Conservation (phyloP, 148 eudicot species). For the Camellia japonica region DNA sequence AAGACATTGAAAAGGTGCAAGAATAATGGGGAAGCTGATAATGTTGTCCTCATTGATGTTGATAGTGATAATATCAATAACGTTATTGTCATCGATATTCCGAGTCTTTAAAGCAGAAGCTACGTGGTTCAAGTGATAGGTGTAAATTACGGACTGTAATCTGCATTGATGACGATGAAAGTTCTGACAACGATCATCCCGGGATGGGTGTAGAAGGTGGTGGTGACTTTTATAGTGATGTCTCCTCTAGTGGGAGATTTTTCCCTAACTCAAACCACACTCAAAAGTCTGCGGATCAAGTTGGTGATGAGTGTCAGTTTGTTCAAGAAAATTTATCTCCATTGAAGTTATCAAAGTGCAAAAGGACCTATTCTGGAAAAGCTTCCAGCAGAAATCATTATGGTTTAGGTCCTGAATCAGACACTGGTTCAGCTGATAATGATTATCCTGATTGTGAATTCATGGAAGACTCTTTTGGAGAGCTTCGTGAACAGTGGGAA, state of each 20-base stretch:
- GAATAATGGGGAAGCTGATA: conserved; percentile 39
- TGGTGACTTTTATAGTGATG: conserved; percentile 22
- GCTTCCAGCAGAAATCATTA: conserved; percentile 36
- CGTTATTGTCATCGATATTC: conserved; percentile 61
- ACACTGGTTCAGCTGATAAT: conserved; percentile 46
- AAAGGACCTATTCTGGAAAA: conserved; percentile 74
- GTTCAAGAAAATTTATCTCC: conserved; percentile 51
- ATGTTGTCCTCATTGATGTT: conserved; percentile 71
- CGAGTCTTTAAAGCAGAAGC: conserved; percentile 46
- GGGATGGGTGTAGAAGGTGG: conserved; percentile 21
- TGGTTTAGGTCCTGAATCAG: conserved; percentile 48
- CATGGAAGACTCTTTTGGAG: conserved; percentile 62
- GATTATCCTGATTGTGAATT: conserved; percentile 65
- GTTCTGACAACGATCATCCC: conserved; percentile 11
- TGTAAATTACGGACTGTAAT: conserved; percentile 37
- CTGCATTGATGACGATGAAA: conserved; percentile 68
- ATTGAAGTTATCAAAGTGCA: conserved; percentile 67
- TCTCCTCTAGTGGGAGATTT: conserved; percentile 34
- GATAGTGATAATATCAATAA: conserved; percentile 54
- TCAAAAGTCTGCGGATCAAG: conserved; percentile 16
- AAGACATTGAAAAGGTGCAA: conserved; percentile 48
- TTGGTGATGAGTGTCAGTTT: conserved; percentile 32
- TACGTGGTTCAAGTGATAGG: conserved; percentile 23
- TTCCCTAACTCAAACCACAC: conserved; percentile 22
- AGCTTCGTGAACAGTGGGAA: conserved; percentile 65